A percentile compares a stretch with the other conserved stretches of the same genome.
phyloP scores from a whole-genome alignment of 2,329 filamentous ascomycete species.

The Gyromitra esculenta region DNA sequence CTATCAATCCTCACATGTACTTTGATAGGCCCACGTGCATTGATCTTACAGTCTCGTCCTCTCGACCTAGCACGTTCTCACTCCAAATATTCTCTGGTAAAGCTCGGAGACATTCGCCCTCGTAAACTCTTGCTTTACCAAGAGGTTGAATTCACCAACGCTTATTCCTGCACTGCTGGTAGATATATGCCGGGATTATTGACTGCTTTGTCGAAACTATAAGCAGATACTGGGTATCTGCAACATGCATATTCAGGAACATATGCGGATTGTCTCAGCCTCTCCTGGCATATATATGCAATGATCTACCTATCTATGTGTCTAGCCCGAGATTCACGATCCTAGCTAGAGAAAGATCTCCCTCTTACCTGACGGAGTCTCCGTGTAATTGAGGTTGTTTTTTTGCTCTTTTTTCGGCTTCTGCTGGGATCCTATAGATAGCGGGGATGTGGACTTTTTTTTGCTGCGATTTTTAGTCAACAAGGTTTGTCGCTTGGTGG shows the following conservation, averaged over 20 bases:
- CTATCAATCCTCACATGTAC: conserved; percentile 5
- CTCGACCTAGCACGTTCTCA: conserved; percentile 22
- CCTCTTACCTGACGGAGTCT: conserved; percentile 27
- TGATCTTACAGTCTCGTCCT: conserved; percentile 6
- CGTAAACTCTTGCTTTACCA: neutral
- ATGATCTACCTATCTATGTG: conserved; percentile 47
- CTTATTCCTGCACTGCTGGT: neutral
- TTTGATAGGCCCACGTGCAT: conserved; percentile 37
- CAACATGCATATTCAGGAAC: conserved; percentile 31
- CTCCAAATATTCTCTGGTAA: neutral
- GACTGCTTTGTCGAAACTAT: neutral
- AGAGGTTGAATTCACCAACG: neutral
- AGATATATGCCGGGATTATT: neutral
- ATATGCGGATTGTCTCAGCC: conserved; percentile 28
- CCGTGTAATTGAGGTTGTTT: conserved; percentile 35
- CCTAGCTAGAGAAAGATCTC: conserved; percentile 20
- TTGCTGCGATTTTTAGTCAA: conserved; percentile 43
- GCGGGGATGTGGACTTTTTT: conserved; percentile 41
- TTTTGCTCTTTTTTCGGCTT: conserved; percentile 4
- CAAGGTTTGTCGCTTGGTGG: conserved; percentile 45
- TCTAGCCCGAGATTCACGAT: conserved; percentile 19
- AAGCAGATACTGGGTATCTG: conserved; percentile 19
- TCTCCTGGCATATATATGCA: conserved; percentile 31
- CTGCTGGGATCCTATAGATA: conserved; percentile 28
- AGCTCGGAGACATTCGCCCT: neutral